Evolutionary conservation across 257 asterid species (phyloP), one percentile per base, ranked within the genome.

Genomic region (Nicotiana paniculata): DNA sequence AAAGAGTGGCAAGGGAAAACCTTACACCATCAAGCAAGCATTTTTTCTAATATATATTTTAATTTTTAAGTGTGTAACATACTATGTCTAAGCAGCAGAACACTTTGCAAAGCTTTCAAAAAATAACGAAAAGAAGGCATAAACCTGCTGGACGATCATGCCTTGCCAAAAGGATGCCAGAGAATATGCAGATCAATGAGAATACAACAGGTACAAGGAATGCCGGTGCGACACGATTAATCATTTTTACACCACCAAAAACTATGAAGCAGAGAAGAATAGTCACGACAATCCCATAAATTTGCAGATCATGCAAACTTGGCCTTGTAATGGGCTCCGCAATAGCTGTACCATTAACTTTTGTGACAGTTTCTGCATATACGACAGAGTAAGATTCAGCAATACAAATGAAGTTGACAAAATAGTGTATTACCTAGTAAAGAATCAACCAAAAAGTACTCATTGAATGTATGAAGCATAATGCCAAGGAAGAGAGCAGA

Each of bases 141-240:
- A 75, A 80, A 96, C 99, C 97, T 83, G 90, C 91, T 63, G 99
- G 98, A 83, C 84, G 64, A 85, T 94, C 90, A 81, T 88, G 84
- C 90, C 89, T 86, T 8, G 99, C 97, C 91, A 91, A 81, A 87
- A 96, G 88, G 82, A 94, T 87, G 86, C 99, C 99, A 75, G 90
- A 83, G 86, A 93, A 96, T 88, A 96, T 96, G 90, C 97, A 93
- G 90, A 92, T 81, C 82, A 96, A 84, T 16, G 99, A 96, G 88
- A 96, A 88, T 83, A 94, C 64, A 70, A 96, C 99, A 72, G 99
- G 98, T 59, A 94, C 77, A 77, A 96, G 97, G 90, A 96, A 96
- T 48, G 99, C 98, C 17, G 99, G 99, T 76, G 99, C 99, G 67
- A 96, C 99, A 66, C 99, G 89, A 90, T 96, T 96, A 86, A 96